These are phyloP conservation scores for Medicago arabica DNA, from an alignment of 306 rosid species.

Conservation along the genomic window DNA sequence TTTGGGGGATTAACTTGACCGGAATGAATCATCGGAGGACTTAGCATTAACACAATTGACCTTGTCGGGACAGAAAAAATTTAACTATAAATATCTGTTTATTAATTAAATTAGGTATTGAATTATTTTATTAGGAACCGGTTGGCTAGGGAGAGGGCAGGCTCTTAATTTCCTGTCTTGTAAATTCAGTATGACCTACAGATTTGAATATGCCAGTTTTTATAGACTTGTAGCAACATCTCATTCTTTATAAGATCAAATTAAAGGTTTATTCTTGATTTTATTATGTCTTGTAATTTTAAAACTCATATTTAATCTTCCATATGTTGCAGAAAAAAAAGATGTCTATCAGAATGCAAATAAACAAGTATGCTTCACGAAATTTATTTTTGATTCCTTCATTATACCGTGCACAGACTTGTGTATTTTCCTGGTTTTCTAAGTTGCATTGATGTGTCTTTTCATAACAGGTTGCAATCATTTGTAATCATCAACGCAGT, in stretches of 20 bases:
- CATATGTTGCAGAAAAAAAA: slow-evolving; percentile 63
- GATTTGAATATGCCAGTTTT: background rate
- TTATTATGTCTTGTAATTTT: background rate
- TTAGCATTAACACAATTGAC: background rate
- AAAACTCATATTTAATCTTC: slow-evolving; percentile 35
- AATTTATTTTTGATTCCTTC: slow-evolving; percentile 24
- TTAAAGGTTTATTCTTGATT: background rate
- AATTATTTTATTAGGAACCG: background rate
- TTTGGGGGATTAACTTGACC: too few species aligned
- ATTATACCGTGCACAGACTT: background rate
- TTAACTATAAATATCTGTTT: background rate
- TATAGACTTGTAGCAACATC: background rate
- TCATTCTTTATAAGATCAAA: background rate
- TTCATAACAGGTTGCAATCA: slow-evolving; percentile 85
- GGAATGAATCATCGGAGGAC: too few species aligned
- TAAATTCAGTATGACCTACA: background rate
- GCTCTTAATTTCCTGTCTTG: background rate
- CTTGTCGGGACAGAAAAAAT: background rate
- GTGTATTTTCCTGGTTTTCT: slow-evolving; percentile 22
- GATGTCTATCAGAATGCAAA: slow-evolving; percentile 81
- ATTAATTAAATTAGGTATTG: background rate
- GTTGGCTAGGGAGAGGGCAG: background rate
- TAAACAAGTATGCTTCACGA: slow-evolving; percentile 74
- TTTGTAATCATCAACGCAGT: slow-evolving; percentile 95
- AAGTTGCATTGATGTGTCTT: slow-evolving; percentile 36